Evolutionary conservation across 495 filamentous ascomycete species (phyloP).

Genomic region (Penicillium atrosanguineum): DNA sequence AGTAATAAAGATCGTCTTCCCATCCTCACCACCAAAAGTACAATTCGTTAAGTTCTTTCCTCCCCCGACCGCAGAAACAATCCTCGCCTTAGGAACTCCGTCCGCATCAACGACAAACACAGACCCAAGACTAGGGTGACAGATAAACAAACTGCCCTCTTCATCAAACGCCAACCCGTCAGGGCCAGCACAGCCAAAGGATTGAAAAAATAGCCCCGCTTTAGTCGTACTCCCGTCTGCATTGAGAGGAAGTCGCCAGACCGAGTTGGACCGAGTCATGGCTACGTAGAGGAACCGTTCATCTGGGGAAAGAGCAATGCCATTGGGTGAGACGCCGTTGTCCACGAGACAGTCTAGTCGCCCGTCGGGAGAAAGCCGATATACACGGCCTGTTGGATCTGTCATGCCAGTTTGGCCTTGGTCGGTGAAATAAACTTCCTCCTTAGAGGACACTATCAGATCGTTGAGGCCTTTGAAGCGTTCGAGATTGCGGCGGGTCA

Average conservation of each 20-base stretch:
- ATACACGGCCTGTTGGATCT: constrained; percentile 29
- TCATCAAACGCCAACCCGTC: constrained; percentile 27
- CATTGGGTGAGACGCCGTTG: constrained; percentile 30
- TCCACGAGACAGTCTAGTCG: constrained; percentile 23
- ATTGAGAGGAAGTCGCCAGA: constrained; percentile 28
- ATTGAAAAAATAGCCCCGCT: constrained; percentile 26
- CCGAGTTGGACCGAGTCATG: constrained; percentile 29
- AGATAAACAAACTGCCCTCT: constrained; percentile 28
- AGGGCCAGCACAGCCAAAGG: constrained; percentile 25
- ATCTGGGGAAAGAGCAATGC: constrained; percentile 22
- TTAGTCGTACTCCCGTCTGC: constrained; percentile 27
- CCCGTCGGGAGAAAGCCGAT: constrained; percentile 17
- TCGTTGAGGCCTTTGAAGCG: constrained; percentile 35
- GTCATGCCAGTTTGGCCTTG: constrained; percentile 33
- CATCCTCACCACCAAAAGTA: constrained; percentile 24
- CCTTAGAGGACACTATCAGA: constrained; percentile 21
- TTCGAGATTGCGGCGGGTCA: constrained; percentile 26
- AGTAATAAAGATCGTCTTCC: constrained; percentile 25
- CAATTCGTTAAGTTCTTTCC: constrained; percentile 28
- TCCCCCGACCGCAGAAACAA: constrained; percentile 16
- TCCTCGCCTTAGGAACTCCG: constrained; percentile 23
- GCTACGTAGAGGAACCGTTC: constrained; percentile 27
- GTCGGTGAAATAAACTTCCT: constrained; percentile 31
- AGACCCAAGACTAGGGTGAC: constrained; percentile 23
- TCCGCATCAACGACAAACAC: constrained; percentile 25